Base-by-base conservation (phyloP, 352 stramenopile species). In the Pythium pectinolyticum region DNA sequence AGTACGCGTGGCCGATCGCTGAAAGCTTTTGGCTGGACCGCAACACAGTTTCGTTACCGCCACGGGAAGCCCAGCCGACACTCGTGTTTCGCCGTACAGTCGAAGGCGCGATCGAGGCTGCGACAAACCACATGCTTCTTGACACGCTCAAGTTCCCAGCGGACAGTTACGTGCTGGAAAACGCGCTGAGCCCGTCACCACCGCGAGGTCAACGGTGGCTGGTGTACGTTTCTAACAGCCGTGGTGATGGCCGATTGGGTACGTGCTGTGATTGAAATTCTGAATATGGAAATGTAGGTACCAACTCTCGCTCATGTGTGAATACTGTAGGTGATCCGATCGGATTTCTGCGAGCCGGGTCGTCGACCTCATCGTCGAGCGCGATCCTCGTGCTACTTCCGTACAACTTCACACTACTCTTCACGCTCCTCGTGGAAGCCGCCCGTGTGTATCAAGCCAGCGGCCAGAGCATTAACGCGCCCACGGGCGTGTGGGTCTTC, bases 91-190 rank as follows among this genome's bases (percentile, higher is more conserved):
- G 72, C 0, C 70, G 87, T 17, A 88, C 80, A 2, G 81, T 91
- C 4, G 87, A 96, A 60, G 82, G 78, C 19, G 83, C 83, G 1
- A 90, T 93, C 14, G 87, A 96, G 55, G 80, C 78, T 5, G 87
- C 85, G 9, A 94, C 84, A 24, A 95, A 86, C 67, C 83, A 92
- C 61, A 94, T 96, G 84, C 66, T 95, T 35, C 65, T 96, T 8
- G 87, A 96, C 61, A 94, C 84, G 39, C 81, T 96, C 58, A 94
- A 94, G 67, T 96, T 96, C 56, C 84, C 87, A 4, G 77, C 82
- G 0, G 87, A 96, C 40, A 87, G 61, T 34, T 96, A 96, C 43
- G 48, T 78, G 37, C 53, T 96, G 17, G 86, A 96, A 57, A 79
- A 43, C 9, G 28, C 69, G 0, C 68, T 94, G 30, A 88, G 41